Evolutionary conservation across 1,284 basidiomycete genomes (phyloP), one percentile per base, ranked within the genome.

Genomic region (Papiliotrema nemorosa): DNA sequence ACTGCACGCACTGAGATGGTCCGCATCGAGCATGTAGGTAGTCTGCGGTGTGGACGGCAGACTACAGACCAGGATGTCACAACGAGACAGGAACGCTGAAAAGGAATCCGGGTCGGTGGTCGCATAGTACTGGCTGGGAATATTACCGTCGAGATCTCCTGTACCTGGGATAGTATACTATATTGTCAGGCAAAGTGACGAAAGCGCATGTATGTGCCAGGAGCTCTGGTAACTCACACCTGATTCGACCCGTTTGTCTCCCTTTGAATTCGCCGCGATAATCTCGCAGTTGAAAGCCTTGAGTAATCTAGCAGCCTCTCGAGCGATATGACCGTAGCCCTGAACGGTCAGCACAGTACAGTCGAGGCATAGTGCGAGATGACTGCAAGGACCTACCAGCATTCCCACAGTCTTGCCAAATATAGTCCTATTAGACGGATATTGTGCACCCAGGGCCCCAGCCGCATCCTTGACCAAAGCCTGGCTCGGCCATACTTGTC

Each of bases 211-310:
- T n/a, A n/a, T n/a, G n/a, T n/a, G n/a, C n/a, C n/a, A n/a, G n/a
- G n/a, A n/a, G n/a, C n/a, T n/a, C n/a, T n/a, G n/a, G n/a, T n/a
- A n/a, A n/a, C 64, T 48, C 47, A 69, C 64, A 2, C 73, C 72
- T 14, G 60, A 54, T 37, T 73, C 72, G 2, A 41, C 53, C 35
- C 52, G 54, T 18, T 60, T 56, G 47, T 57, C 44, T 0, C 74
- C 72, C 9, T 44, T 56, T 14, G 71, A 67, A 47, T 72, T 76
- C 7, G 73, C 74, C 21, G 72, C 74, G 29, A 76, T 67, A 36
- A 76, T 56, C 16, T 60, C 47, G 20, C 63, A 58, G 12, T 68
- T 66, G 44, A 73, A 66, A 5, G 63, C 64, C 40, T 68, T 59
- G 26, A 74, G 57, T 22, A 75, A 45, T 1, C 73, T 53, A 12